Evolutionary conservation across 495 filamentous ascomycete genomes (phyloP), one percentile per base, ranked within the genome.

Genomic region (Penicillium psychrofluorescens): DNA sequence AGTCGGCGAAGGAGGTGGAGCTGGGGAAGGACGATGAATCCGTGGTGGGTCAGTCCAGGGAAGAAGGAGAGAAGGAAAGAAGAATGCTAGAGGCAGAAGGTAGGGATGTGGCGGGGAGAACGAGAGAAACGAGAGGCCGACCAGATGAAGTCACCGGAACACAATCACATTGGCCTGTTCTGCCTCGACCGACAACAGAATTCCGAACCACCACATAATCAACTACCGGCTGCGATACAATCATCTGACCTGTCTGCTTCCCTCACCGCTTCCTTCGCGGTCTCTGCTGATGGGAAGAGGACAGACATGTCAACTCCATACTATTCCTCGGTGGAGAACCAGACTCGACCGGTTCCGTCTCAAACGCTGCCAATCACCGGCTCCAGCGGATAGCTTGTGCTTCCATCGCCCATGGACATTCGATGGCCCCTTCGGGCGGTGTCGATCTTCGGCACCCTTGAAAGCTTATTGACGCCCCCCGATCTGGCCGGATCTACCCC

Each of bases 141-240:
- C n/a, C 32, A 38, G 43, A 45, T 45, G 43, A 45, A 45, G 43
- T 45, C 43, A 45, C 16, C 11, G 34, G 22, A 22, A 5, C 32
- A 34, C 4, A 34, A 34, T 22, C 22, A 22, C 22, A 22, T 22
- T 22, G 22, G 22, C 22, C 0, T 6, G 22, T 22, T 22, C 22
- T 22, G 22, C 22, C 22, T 22, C 22, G 22, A 16, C 15, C 15
- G 15, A 22, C 22, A 22, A 22, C 22, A 22, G 4, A 0, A 22
- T 22, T 4, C 3, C 6, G 2, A 22, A 4, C 4, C 22, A 22
- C 22, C 2, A 0, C 22, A 3, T 22, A 3, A 22, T 22, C 0
- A 3, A 22, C 22, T 22, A 22, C 22, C n/a, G n/a, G n/a, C n/a
- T 3, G 22, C 22, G 22, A 22, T 22, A 22, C 22, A 3, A 22